A percentile compares a stretch with the other conserved stretches of the same genome.
These are phyloP conservation scores for Termitomyces sp. DNA, from an alignment of 768 basidiomycete species.

Conservation along the genomic window DNA sequence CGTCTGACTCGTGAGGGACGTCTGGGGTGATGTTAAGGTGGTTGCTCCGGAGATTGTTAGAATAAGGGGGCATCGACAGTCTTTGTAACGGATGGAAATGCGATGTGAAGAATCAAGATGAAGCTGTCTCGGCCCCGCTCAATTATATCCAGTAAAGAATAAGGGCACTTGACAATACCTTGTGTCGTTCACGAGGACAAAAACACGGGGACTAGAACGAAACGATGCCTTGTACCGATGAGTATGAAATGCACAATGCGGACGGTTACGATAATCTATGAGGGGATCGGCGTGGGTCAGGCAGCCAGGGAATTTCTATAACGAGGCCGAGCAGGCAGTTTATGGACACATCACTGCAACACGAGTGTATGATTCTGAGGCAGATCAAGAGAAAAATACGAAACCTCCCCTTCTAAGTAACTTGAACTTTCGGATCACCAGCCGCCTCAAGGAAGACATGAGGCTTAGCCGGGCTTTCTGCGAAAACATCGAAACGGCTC, in stretches of 20 bases:
- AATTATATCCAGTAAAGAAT: slow-evolving; percentile 8
- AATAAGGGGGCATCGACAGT: slow-evolving; percentile 18
- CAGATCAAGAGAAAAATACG: neutral
- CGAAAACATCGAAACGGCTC: neutral
- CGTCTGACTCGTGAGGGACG: slow-evolving; percentile 10
- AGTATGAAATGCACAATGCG: slow-evolving; percentile 9
- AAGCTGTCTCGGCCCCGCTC: slow-evolving; percentile 3
- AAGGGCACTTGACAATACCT: slow-evolving; percentile 15
- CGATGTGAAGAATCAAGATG: slow-evolving; percentile 6
- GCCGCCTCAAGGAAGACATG: slow-evolving; percentile 38
- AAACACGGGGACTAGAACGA: slow-evolving; percentile 17
- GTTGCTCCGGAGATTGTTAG: slow-evolving; percentile 22
- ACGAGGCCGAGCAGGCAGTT: slow-evolving; percentile 10
- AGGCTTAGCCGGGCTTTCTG: slow-evolving; percentile 23
- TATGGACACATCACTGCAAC: slow-evolving; percentile 9
- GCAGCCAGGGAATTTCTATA: slow-evolving; percentile 13
- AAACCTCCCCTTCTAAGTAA: neutral
- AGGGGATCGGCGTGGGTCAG: slow-evolving; percentile 10
- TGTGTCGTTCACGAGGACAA: slow-evolving; percentile 39
- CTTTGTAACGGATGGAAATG: slow-evolving; percentile 7
- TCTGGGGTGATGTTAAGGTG: slow-evolving; percentile 13
- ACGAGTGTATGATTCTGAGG: slow-evolving; percentile 1
- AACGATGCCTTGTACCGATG: slow-evolving; percentile 26
- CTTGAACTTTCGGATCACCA: slow-evolving; percentile 20
- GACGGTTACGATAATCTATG: slow-evolving; percentile 17